Conservation (phyloP, 306 rosid species). For the Malus sieversii region DNA sequence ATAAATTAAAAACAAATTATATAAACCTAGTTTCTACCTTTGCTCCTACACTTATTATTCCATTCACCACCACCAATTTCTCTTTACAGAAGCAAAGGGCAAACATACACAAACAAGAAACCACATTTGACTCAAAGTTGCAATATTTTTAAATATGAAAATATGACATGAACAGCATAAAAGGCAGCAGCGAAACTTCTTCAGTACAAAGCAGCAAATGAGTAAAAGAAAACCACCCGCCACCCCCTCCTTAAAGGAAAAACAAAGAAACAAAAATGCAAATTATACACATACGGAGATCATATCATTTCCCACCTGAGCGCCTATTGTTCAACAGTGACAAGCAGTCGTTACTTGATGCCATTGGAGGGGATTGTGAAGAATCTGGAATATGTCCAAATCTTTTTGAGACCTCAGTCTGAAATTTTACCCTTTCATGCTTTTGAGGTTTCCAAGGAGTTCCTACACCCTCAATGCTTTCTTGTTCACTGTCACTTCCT, state of each 20-base stretch:
- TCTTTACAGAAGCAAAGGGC: not conserved
- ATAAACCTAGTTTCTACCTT: not conserved
- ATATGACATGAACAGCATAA: not conserved
- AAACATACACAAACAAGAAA: not conserved
- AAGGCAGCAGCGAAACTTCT: not conserved
- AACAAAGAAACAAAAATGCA: not conserved
- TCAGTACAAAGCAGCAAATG: not conserved
- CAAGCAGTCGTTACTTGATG: slow-evolving; percentile 65
- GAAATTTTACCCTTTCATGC: slow-evolving; percentile 45
- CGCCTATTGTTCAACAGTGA: slow-evolving; percentile 74
- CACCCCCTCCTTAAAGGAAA: not conserved
- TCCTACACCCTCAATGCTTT: slow-evolving; percentile 55
- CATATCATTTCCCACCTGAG: slow-evolving; percentile 51
- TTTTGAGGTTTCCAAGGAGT: slow-evolving; percentile 51
- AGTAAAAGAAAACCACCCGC: not conserved
- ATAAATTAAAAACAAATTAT: not conserved
- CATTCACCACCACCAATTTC: not conserved
- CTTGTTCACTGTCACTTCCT: slow-evolving; percentile 84
- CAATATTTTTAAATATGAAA: not conserved
- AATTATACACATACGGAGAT: slow-evolving; percentile 2
- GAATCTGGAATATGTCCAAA: slow-evolving; percentile 48
- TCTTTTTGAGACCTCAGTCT: slow-evolving; percentile 37
- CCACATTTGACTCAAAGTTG: not conserved
- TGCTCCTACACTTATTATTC: not conserved
- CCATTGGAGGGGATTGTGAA: slow-evolving; percentile 55